A percentile compares a stretch with the other conserved stretches of the same genome.
These are phyloP conservation scores for Carex parvula DNA, from an alignment of 176 grass and related monocot species.

Conservation along the genomic window DNA sequence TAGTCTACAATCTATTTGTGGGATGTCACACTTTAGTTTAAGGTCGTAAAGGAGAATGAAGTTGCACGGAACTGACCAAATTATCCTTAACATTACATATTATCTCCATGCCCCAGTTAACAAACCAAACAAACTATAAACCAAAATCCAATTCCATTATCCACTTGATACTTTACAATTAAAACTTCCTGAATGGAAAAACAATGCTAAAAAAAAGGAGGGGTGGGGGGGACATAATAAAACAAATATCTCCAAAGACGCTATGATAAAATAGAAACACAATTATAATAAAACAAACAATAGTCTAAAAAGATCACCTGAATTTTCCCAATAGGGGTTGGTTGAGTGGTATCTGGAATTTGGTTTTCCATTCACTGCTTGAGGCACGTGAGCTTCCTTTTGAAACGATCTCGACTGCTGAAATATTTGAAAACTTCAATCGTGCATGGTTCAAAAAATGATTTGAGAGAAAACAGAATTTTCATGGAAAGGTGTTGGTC, in stretches of 20 bases:
- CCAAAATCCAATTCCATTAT: constrained; percentile 1
- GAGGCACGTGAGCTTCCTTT: background rate
- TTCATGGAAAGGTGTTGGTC: background rate
- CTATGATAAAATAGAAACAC: background rate
- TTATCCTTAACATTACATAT: background rate
- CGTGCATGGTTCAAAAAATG: background rate
- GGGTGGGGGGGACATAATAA: background rate
- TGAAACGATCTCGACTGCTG: constrained; percentile 3
- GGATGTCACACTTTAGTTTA: background rate
- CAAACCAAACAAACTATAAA: background rate
- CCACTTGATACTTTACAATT: background rate
- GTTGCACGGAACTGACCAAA: background rate
- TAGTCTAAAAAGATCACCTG: background rate
- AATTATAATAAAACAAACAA: background rate
- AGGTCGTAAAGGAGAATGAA: background rate
- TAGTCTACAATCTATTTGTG: background rate
- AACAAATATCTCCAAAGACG: background rate
- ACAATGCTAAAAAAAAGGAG: background rate
- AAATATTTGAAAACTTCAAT: background rate
- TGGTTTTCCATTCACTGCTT: background rate
- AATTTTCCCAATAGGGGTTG: background rate
- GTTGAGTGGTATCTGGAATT: constrained; percentile 17
- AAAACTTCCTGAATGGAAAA: background rate
- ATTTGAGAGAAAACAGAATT: background rate
- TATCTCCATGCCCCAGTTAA: background rate